phyloP scores from a whole-genome alignment of 495 filamentous ascomycete genomes.

The Talaromyces wortmannii region DNA sequence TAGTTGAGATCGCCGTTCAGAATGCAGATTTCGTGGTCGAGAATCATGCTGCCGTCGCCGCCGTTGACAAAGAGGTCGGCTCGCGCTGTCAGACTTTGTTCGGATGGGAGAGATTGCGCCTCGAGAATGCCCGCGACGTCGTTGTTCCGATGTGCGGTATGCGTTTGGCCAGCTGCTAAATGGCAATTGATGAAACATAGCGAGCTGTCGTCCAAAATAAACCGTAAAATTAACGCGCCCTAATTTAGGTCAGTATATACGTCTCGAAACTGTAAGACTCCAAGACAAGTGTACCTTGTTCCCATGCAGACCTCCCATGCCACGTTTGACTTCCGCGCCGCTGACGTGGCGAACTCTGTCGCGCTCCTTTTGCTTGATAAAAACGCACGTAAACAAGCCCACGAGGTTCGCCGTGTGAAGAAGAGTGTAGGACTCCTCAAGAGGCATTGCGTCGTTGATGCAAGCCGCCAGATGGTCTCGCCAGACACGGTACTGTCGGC shows the following conservation, averaged over 20 bases:
- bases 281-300: too few relatives aligned
- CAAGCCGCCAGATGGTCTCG: conserved; percentile 74
- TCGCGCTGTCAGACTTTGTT: conserved; percentile 51
- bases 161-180: conserved; percentile 86
- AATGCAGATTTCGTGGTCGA: conserved; percentile 95
- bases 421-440: conserved; percentile 71
- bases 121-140: conserved; percentile 91
- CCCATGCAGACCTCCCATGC: conserved; percentile 87
- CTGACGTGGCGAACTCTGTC: conserved; percentile 68
- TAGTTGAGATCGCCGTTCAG: conserved; percentile 97
- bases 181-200: conserved; percentile 97
- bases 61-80: conserved; percentile 78
- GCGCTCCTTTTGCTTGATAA: conserved; percentile 75
- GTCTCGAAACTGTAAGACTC: conserved; percentile 4
- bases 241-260: conserved; percentile 12
- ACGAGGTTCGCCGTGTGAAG: conserved; percentile 86
- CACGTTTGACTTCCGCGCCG: conserved; percentile 82
- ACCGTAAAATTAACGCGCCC: conserved; percentile 86
- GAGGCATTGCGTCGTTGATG: conserved; percentile 77
- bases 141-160: conserved; percentile 85
- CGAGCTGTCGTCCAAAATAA: conserved; percentile 85
- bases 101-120: conserved; percentile 58
- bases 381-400: conserved; percentile 91
- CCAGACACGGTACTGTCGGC: conserved; percentile 95
- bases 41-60: conserved; percentile 91